These are phyloP conservation scores for Paramarasmius palmivorus DNA, from an alignment of 1,284 basidiomycete species.

Conservation along the genomic window DNA sequence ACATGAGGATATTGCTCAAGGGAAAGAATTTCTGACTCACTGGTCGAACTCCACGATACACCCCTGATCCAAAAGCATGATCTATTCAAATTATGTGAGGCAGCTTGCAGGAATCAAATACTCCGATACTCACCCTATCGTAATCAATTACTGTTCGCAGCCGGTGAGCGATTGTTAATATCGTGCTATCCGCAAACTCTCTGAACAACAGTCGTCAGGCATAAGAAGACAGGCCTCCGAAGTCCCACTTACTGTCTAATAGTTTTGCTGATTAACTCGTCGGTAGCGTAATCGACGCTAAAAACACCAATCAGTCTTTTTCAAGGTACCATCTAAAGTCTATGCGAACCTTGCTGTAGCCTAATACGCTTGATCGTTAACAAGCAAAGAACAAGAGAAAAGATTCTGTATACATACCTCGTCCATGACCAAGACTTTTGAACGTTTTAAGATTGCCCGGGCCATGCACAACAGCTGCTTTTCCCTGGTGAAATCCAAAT, in stretches of 20 bases:
- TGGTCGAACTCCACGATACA: constrained; percentile 80
- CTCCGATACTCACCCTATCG: constrained; percentile 46
- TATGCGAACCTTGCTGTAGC: constrained; percentile 62
- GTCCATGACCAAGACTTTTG: constrained; percentile 81
- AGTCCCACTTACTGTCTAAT: constrained; percentile 61
- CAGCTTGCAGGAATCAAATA: neutral
- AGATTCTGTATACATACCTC: constrained; percentile 52
- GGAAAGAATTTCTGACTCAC: constrained; percentile 26
- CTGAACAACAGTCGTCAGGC: constrained; percentile 28
- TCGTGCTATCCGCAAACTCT: constrained; percentile 65
- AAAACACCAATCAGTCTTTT: constrained; percentile 7
- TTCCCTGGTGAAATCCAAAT: constrained; percentile 48
- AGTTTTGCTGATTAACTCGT: constrained; percentile 73
- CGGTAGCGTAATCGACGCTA: constrained; percentile 78
- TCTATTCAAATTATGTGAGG: constrained; percentile 36
- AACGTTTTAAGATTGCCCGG: constrained; percentile 75
- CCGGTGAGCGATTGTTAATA: constrained; percentile 73
- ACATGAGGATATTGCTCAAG: neutral
- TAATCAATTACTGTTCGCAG: constrained; percentile 72
- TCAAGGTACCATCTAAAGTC: constrained; percentile 12
- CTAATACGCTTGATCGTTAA: constrained; percentile 28
- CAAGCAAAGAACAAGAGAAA: constrained; percentile 10
- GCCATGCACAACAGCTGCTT: constrained; percentile 87
- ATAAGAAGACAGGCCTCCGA: neutral
- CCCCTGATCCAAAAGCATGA: constrained; percentile 88